phyloP scores from a whole-genome alignment of 345 rosid genomes.

The Linum trigynum region DNA sequence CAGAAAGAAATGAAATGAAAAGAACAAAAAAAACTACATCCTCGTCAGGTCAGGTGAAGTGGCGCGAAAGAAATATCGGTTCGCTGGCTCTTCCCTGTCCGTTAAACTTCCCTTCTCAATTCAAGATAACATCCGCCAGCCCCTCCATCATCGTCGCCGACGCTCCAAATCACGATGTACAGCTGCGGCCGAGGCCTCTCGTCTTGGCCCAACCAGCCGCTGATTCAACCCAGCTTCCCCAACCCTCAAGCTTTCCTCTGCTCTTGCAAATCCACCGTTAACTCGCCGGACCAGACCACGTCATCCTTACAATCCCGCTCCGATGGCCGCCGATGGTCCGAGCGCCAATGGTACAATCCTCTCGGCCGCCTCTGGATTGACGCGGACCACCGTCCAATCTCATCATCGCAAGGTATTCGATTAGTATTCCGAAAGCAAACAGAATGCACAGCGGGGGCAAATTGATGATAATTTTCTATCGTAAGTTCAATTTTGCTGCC shows the following conservation, averaged over 20 bases:
- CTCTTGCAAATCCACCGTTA: slow-evolving; percentile 9
- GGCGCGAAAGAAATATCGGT: no score
- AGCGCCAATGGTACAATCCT: slow-evolving; percentile 14
- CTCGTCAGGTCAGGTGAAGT: no score
- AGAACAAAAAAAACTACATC: no score
- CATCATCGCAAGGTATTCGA: slow-evolving; percentile 33
- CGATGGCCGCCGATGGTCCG: slow-evolving; percentile 30
- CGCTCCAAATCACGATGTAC: not conserved
- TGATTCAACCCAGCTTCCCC: not conserved
- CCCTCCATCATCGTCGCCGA: not conserved
- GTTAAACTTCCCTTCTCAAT: not conserved
- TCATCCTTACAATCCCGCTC: slow-evolving; percentile 23
- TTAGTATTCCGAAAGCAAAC: not conserved
- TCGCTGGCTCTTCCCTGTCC: no score
- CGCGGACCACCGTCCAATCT: slow-evolving; percentile 29
- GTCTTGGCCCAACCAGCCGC: not conserved
- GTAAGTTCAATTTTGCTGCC: not conserved
- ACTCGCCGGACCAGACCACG: not conserved
- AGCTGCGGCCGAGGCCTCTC: not conserved
- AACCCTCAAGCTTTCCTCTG: not conserved
- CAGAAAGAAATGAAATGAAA: no score
- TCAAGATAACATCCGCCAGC: not conserved
- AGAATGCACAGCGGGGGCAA: not conserved
- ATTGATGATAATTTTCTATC: not conserved
- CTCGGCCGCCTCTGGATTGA: slow-evolving; percentile 57